Conservation (phyloP, 495 filamentous ascomycete species). For the Xylaria longipes region DNA sequence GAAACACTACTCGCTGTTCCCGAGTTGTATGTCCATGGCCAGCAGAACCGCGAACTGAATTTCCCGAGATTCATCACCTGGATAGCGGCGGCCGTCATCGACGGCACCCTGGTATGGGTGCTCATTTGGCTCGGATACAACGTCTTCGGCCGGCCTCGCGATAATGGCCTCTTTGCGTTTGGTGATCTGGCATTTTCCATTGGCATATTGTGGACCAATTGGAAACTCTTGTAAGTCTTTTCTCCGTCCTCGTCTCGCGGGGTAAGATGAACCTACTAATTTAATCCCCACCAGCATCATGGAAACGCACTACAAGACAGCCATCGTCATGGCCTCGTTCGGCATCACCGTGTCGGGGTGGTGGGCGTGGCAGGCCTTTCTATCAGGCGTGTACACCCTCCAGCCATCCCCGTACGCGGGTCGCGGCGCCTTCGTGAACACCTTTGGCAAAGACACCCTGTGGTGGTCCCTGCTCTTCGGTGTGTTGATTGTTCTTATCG, state of each 20-base stretch:
- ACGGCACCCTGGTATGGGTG: conserved; percentile 79
- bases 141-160: conserved; percentile 45
- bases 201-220: conserved; percentile 72
- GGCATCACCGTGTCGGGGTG: conserved; percentile 61
- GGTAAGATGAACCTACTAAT: conserved; percentile 2
- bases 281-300: conserved; percentile 53
- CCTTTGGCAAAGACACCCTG: conserved; percentile 70
- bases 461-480: conserved; percentile 78
- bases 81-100: conserved; percentile 77
- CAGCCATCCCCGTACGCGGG: conserved; percentile 74
- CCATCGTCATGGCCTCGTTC: conserved; percentile 67
- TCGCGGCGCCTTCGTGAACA: conserved; percentile 65
- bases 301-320: conserved; percentile 81
- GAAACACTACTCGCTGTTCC: conserved; percentile 86
- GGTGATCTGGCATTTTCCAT: conserved; percentile 76
- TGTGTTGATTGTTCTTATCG: conserved; percentile 41
- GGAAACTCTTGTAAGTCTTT: conserved; percentile 71
- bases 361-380: conserved; percentile 76
- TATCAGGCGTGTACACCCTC: conserved; percentile 66
- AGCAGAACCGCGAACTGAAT: conserved; percentile 77
- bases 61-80: conserved; percentile 75
- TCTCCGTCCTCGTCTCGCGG: neutral
- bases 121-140: conserved; percentile 72
- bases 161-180: conserved; percentile 72
- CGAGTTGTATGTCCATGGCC: conserved; percentile 84